phyloP scores from a whole-genome alignment of 2,329 filamentous ascomycete genomes.

The Coniosporium tulheliwenetii region DNA sequence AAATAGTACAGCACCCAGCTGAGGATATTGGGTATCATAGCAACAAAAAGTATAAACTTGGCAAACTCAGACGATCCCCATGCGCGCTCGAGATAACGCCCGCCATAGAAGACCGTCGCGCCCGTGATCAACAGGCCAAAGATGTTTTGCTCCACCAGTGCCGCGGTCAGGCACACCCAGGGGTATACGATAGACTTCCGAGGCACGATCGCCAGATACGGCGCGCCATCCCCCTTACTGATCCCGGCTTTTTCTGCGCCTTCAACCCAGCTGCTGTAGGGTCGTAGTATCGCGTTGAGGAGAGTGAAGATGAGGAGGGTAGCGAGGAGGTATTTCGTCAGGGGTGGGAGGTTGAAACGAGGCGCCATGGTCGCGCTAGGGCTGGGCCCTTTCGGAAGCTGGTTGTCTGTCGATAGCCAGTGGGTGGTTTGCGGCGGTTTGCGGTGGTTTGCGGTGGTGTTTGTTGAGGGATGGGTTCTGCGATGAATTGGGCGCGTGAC shows the following conservation, averaged over 20 bases:
- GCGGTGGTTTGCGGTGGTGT: neutral
- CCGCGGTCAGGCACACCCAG: slow-evolving; percentile 79
- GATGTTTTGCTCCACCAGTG: slow-evolving; percentile 84
- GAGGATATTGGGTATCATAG: slow-evolving; percentile 65
- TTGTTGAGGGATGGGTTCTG: no score
- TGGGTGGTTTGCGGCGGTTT: neutral
- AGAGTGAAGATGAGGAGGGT: slow-evolving; percentile 62
- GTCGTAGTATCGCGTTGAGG: slow-evolving; percentile 61
- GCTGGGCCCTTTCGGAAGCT: neutral
- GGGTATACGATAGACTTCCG: slow-evolving; percentile 61
- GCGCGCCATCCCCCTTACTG: slow-evolving; percentile 45
- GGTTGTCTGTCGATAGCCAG: neutral
- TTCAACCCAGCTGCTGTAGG: slow-evolving; percentile 47
- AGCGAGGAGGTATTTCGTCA: slow-evolving; percentile 70
- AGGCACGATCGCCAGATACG: slow-evolving; percentile 79
- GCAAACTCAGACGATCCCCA: slow-evolving; percentile 88
- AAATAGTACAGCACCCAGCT: slow-evolving; percentile 58
- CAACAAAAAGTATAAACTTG: slow-evolving; percentile 69
- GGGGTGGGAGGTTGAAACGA: slow-evolving; percentile 81
- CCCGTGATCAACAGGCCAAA: slow-evolving; percentile 68
- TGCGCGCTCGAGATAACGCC: slow-evolving; percentile 85
- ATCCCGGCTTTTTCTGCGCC: slow-evolving; percentile 14
- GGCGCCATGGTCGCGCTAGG: slow-evolving; percentile 45
- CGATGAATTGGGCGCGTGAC: no score
- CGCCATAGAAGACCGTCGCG: slow-evolving; percentile 75